Evolutionary conservation across 768 basidiomycete genomes (phyloP).

Genomic region (Amanita pallidorosea): DNA sequence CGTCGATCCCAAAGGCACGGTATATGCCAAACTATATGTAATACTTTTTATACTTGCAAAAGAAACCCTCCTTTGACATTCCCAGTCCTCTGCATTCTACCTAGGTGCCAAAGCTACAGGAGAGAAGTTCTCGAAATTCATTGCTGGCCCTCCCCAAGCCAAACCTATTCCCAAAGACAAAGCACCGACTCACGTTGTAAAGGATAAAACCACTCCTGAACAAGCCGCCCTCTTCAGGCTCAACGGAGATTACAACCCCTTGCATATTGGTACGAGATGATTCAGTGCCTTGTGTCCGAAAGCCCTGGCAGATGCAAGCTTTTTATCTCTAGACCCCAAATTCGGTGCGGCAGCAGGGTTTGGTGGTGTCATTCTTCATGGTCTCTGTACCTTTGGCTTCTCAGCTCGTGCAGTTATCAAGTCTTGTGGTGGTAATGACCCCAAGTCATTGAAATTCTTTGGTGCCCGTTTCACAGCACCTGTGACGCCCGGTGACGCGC

Average conservation of each 20-base stretch:
- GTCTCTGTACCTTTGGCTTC: slow-evolving; percentile 75
- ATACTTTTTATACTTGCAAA: slow-evolving; percentile 7
- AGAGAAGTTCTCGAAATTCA: slow-evolving; percentile 48
- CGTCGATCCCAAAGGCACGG: slow-evolving; percentile 47
- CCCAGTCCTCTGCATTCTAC: slow-evolving; percentile 55
- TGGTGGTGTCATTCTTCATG: slow-evolving; percentile 79
- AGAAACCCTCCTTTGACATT: neutral
- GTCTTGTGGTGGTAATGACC: slow-evolving; percentile 48
- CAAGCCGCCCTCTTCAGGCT: slow-evolving; percentile 67
- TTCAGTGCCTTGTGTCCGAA: neutral
- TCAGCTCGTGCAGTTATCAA: slow-evolving; percentile 67
- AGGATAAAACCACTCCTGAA: slow-evolving; percentile 51
- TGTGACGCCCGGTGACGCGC: slow-evolving; percentile 71
- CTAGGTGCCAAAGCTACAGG: slow-evolving; percentile 58
- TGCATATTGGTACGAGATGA: slow-evolving; percentile 49
- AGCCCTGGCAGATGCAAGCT: neutral
- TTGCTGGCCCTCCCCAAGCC: slow-evolving; percentile 49
- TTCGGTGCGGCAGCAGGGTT: slow-evolving; percentile 71
- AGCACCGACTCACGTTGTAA: slow-evolving; percentile 48
- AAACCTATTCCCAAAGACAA: slow-evolving; percentile 53
- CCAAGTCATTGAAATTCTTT: slow-evolving; percentile 53
- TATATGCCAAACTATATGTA: slow-evolving; percentile 56
- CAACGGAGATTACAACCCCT: slow-evolving; percentile 71
- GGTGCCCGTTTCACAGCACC: slow-evolving; percentile 75
- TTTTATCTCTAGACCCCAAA: slow-evolving; percentile 41